Evolutionary conservation across 2,329 filamentous ascomycete species (phyloP).

Genomic region (Sarocladium oryzae): DNA sequence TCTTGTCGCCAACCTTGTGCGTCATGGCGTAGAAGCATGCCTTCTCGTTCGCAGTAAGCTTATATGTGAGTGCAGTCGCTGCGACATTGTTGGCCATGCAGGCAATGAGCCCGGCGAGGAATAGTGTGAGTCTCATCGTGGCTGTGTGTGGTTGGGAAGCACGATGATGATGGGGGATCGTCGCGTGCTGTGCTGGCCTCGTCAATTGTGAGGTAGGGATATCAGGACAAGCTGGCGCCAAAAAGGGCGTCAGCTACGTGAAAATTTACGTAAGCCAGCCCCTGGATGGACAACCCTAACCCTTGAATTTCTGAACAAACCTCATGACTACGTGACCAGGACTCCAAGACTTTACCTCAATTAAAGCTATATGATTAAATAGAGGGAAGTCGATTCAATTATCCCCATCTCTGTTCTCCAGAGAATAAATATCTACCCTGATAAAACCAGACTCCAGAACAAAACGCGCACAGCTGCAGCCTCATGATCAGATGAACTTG

Average conservation of each 20-base stretch:
- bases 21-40: conserved; percentile 89
- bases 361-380: neutral
- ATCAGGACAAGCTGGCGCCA: conserved; percentile 12
- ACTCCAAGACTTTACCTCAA: no score
- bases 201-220: conserved; percentile 7
- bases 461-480: neutral
- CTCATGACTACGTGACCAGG: no score
- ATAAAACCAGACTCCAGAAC: neutral
- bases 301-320: neutral
- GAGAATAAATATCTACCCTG: neutral
- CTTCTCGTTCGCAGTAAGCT: conserved; percentile 82
- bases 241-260: conserved; percentile 8
- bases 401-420: no score
- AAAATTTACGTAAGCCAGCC: conserved; percentile 6
- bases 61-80: conserved; percentile 91
- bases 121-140: conserved; percentile 59
- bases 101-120: conserved; percentile 65
- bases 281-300: neutral
- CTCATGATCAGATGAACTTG: neutral
- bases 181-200: conserved; percentile 19
- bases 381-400: no score
- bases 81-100: conserved; percentile 63
- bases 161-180: conserved; percentile 12
- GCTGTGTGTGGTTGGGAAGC: conserved; percentile 15
- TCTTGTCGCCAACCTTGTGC: conserved; percentile 73